phyloP scores from a whole-genome alignment of 345 rosid genomes.

The Gossypium thurberi region DNA sequence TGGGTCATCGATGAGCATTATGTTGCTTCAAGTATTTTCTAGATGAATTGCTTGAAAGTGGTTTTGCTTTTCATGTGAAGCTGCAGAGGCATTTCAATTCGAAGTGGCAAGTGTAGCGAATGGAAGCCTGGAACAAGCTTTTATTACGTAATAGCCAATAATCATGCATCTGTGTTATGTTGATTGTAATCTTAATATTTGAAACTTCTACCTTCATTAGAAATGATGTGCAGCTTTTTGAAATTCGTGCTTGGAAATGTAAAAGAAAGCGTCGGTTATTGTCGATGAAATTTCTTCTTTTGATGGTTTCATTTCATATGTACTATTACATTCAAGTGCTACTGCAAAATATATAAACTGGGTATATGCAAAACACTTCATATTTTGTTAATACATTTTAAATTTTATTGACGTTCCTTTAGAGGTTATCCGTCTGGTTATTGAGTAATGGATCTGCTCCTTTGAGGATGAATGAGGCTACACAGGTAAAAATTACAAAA shows the following conservation, averaged over 20 bases:
- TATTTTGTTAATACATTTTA: conserved; percentile 6
- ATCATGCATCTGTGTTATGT: background rate
- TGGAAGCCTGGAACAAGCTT: background rate
- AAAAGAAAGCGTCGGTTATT: background rate
- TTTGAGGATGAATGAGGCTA: conserved; percentile 43
- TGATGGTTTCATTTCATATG: background rate
- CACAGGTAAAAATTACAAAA: conserved; percentile 46
- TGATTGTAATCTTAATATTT: background rate
- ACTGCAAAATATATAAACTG: background rate
- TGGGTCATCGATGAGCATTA: background rate
- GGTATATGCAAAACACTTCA: background rate
- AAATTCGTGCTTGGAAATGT: background rate
- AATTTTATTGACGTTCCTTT: conserved; percentile 5
- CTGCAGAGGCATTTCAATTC: background rate
- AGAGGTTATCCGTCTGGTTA: conserved; percentile 71
- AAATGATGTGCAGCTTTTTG: background rate
- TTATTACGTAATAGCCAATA: background rate
- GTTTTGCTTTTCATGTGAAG: background rate
- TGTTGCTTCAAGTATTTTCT: background rate
- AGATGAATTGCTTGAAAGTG: background rate
- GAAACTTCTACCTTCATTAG: background rate
- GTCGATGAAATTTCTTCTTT: background rate
- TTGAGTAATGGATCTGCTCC: conserved; percentile 32
- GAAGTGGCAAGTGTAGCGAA: background rate
- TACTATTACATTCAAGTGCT: background rate